These are phyloP conservation scores for Cyathus striatus DNA, from an alignment of 768 basidiomycete genomes.

Conservation along the genomic window DNA sequence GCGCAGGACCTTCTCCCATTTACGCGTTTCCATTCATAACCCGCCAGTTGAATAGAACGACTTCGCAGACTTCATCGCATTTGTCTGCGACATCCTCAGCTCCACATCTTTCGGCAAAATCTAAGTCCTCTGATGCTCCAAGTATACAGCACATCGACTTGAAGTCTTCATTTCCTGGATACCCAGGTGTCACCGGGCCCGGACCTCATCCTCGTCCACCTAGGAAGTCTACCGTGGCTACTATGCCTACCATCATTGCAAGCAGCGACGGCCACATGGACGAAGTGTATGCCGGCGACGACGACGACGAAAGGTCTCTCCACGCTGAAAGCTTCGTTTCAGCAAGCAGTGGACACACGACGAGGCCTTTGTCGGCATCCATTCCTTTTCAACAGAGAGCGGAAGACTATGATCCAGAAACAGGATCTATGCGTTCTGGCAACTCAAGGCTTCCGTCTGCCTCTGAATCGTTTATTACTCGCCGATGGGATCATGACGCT, in stretches of 20 bases:
- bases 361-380: not conserved
- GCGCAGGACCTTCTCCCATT: constrained; percentile 42
- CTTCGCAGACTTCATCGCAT: constrained; percentile 60
- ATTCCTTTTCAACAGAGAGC: not conserved
- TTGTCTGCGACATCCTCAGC: constrained; percentile 33
- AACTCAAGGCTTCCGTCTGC: constrained; percentile 18
- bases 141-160: constrained; percentile 57
- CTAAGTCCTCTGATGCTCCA: constrained; percentile 26
- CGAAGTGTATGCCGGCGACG: constrained; percentile 17
- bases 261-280: constrained; percentile 27
- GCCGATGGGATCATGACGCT: constrained; percentile 44
- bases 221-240: constrained; percentile 16
- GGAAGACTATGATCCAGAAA: constrained; percentile 2
- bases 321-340: constrained; percentile 58
- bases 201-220: constrained; percentile 23
- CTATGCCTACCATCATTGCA: constrained; percentile 37
- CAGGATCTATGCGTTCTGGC: constrained; percentile 4
- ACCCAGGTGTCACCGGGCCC: constrained; percentile 21
- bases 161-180: constrained; percentile 45
- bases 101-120: constrained; percentile 6
- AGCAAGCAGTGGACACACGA: constrained; percentile 22
- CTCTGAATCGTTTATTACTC: constrained; percentile 47
- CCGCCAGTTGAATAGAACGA: constrained; percentile 60
- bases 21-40: constrained; percentile 52
- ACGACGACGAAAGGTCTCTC: constrained; percentile 39